Evolutionary conservation across 192 early-diverging fungal genomes (phyloP).

Genomic region (Linderina pennispora): DNA sequence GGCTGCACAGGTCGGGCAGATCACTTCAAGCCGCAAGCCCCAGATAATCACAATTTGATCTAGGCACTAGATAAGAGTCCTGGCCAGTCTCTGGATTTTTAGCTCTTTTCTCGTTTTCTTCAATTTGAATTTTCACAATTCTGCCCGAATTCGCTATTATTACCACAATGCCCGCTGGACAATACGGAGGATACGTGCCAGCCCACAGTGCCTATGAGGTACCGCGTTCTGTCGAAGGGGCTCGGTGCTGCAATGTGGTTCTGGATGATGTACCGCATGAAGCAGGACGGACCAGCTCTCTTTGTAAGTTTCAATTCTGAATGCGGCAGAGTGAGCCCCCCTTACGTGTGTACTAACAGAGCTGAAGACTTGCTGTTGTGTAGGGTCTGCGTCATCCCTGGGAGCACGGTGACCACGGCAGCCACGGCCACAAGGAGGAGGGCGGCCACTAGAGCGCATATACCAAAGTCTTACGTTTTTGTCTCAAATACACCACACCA

Average conservation of each 20-base stretch:
- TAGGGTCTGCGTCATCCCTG: constrained; percentile 67
- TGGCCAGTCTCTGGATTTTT: neutral
- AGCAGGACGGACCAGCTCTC: constrained; percentile 63
- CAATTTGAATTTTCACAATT: neutral
- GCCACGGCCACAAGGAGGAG: constrained; percentile 39
- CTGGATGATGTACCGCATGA: constrained; percentile 79
- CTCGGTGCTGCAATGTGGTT: constrained; percentile 75
- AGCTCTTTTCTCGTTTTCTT: neutral
- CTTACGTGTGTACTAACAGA: neutral
- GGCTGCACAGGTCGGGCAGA: too few species aligned
- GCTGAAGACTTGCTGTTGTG: neutral
- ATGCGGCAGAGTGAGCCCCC: too few species aligned
- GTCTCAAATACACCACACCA: too few species aligned
- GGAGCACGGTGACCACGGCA: constrained; percentile 56
- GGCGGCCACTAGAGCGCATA: neutral
- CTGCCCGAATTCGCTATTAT: neutral
- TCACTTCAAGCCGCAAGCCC: too few species aligned
- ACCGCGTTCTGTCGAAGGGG: constrained; percentile 55
- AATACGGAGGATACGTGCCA: constrained; percentile 33
- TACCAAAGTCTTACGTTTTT: neutral
- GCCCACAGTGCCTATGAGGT: constrained; percentile 32
- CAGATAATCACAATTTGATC: too few species aligned
- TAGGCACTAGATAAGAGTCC: too few species aligned
- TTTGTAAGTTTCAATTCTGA: constrained; percentile 55
- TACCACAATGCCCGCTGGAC: constrained; percentile 22